A percentile compares a stretch with the other conserved stretches of the same genome.
Evolutionary conservation across 805 yeast species (phyloP).

Genomic region (Schwanniomyces polymorphus): DNA sequence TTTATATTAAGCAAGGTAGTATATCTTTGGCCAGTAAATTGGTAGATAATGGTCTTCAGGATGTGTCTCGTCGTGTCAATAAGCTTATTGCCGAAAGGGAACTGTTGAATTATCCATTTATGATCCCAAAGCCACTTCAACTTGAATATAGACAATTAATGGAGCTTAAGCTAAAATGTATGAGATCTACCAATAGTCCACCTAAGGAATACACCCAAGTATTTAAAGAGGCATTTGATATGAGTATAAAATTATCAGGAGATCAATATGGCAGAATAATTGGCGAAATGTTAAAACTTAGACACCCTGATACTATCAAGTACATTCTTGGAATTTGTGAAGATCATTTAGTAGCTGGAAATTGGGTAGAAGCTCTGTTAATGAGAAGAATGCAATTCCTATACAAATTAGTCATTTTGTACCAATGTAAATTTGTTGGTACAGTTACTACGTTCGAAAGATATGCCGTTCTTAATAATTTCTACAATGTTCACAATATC

Average conservation of each 20-base stretch:
- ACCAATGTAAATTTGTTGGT: conserved; percentile 14
- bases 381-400: conserved; percentile 21
- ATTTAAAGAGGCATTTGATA: conserved; percentile 5
- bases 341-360: conserved; percentile 28
- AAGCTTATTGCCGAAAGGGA: background rate
- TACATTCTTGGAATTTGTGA: conserved; percentile 24
- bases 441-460: conserved; percentile 8
- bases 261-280: conserved; percentile 16
- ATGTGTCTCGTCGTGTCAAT: conserved; percentile 15
- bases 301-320: conserved; percentile 6
- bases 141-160: conserved; percentile 15
- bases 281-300: conserved; percentile 4
- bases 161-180: conserved; percentile 14
- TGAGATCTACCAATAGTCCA: conserved; percentile 1
- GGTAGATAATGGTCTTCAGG: conserved; percentile 23
- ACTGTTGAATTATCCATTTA: background rate
- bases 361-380: conserved; percentile 25
- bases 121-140: conserved; percentile 19
- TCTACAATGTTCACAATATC: conserved; percentile 21
- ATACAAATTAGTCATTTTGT: conserved; percentile 25
- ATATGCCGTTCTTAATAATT: conserved; percentile 23
- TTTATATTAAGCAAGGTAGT: conserved; percentile 24
- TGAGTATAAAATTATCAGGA: conserved; percentile 16
- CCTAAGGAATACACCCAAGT: conserved; percentile 11
- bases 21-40: conserved; percentile 19